Evolutionary conservation across 169 alveolate genomes (phyloP).

Genomic region (Plasmodium cynomolgi): DNA sequence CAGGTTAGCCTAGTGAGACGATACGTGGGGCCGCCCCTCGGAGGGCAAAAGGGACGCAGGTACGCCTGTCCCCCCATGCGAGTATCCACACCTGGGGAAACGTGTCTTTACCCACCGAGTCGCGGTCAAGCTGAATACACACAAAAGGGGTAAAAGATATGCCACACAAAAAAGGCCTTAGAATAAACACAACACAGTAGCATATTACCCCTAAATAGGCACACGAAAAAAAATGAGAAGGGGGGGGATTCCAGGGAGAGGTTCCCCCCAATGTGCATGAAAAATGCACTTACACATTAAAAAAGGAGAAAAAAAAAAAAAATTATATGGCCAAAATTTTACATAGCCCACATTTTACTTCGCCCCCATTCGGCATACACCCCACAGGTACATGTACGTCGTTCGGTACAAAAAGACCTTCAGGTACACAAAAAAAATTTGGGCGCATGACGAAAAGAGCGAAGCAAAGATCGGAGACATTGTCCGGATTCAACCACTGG

Average conservation of each 20-base stretch:
- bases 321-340: background rate
- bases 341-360: background rate
- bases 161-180: background rate
- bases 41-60: background rate
- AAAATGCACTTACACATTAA: background rate
- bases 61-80: background rate
- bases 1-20: slow-evolving; percentile 72
- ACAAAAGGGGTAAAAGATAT: background rate
- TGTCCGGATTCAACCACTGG: slow-evolving; percentile 93
- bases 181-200: background rate
- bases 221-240: background rate
- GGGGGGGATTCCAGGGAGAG: background rate
- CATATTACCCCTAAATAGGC: background rate
- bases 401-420: slow-evolving; percentile 91
- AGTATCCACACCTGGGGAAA: background rate
- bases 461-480: slow-evolving; percentile 91
- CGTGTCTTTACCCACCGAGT: background rate
- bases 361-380: background rate
- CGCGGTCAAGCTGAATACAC: background rate
- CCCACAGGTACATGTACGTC: slow-evolving; percentile 90
- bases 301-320: background rate
- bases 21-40: background rate
- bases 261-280: background rate
- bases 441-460: slow-evolving; percentile 91
- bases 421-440: slow-evolving; percentile 90